Conservation (phyloP, 1,284 basidiomycete species). For the Leucoagaricus sp. region DNA sequence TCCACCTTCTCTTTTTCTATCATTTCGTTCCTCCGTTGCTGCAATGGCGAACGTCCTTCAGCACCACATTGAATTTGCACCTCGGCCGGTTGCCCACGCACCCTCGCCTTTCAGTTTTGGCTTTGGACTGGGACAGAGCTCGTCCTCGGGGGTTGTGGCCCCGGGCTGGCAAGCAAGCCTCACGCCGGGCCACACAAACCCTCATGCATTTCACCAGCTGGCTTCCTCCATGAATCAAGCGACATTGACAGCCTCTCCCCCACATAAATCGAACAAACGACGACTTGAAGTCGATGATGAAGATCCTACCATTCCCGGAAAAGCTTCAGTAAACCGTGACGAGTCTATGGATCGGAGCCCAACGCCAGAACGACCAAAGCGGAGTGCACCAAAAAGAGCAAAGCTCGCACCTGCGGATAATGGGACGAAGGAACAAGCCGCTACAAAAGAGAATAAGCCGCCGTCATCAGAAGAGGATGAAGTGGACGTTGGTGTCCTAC, state of each 20-base stretch:
- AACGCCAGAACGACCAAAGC: slow-evolving; percentile 73
- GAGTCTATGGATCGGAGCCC: slow-evolving; percentile 81
- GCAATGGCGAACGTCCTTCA: slow-evolving; percentile 73
- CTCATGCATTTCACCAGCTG: slow-evolving; percentile 53
- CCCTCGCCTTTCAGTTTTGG: slow-evolving; percentile 71
- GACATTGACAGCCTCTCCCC: slow-evolving; percentile 19
- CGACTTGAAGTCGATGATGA: slow-evolving; percentile 64
- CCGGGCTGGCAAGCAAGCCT: slow-evolving; percentile 31
- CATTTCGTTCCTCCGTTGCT: slow-evolving; percentile 5
- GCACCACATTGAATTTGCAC: slow-evolving; percentile 64
- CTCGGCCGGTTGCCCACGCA: slow-evolving; percentile 59
- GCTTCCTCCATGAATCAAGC: slow-evolving; percentile 42
- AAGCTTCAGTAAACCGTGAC: slow-evolving; percentile 42
- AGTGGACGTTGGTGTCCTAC: slow-evolving; percentile 76
- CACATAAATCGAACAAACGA: slow-evolving; percentile 55
- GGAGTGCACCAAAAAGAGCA: slow-evolving; percentile 65
- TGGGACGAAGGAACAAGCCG: slow-evolving; percentile 37
- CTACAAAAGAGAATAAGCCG: slow-evolving; percentile 48
- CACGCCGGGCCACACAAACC: slow-evolving; percentile 45
- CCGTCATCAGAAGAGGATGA: slow-evolving; percentile 50
- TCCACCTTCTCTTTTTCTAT: slow-evolving; percentile 7
- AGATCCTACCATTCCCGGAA: slow-evolving; percentile 23
- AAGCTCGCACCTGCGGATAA: slow-evolving; percentile 45
- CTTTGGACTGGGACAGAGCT: slow-evolving; percentile 57
- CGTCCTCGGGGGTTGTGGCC: slow-evolving; percentile 34